These are phyloP conservation scores for Posidonia australis DNA, from an alignment of 106 monocot genomes.

Conservation along the genomic window DNA sequence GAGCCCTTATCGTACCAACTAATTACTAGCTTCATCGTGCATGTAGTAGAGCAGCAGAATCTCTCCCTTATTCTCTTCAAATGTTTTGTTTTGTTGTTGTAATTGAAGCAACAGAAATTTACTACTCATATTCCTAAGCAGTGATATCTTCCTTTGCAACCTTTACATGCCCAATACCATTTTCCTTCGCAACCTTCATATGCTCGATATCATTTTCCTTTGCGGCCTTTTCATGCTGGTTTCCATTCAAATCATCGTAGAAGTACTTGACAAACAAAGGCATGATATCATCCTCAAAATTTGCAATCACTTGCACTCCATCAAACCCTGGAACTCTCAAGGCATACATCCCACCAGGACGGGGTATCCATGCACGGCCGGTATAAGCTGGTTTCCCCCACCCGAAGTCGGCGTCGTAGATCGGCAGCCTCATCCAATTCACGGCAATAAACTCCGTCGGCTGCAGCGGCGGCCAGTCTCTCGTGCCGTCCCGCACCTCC, in stretches of 20 bases:
- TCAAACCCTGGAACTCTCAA: constrained; percentile 11
- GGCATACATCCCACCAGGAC: constrained; percentile 23
- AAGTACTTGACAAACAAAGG: constrained; percentile 23
- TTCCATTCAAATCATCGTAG: constrained; percentile 7
- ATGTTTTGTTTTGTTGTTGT: too few relatives aligned
- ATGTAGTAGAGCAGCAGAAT: too few relatives aligned
- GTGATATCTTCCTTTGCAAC: too few relatives aligned
- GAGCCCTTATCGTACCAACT: too few relatives aligned
- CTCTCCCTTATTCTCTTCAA: too few relatives aligned
- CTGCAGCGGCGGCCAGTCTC: constrained; percentile 5
- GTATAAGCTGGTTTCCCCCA: constrained; percentile 37
- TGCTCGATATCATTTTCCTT: background rate
- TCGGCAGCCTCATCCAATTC: constrained; percentile 34
- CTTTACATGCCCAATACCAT: background rate
- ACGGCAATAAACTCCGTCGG: constrained; percentile 18
- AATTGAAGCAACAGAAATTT: too few relatives aligned
- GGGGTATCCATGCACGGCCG: constrained; percentile 17
- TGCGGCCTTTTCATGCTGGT: background rate
- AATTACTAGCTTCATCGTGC: too few relatives aligned
- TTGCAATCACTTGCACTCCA: constrained; percentile 15
- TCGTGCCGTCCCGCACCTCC: constrained; percentile 11
- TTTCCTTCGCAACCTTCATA: background rate
- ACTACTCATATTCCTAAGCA: too few relatives aligned
- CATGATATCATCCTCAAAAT: constrained; percentile 28
- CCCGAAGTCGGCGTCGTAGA: constrained; percentile 44